Conservation (phyloP, 2,329 filamentous ascomycete genomes). For the Trichoderma asperellum region DNA sequence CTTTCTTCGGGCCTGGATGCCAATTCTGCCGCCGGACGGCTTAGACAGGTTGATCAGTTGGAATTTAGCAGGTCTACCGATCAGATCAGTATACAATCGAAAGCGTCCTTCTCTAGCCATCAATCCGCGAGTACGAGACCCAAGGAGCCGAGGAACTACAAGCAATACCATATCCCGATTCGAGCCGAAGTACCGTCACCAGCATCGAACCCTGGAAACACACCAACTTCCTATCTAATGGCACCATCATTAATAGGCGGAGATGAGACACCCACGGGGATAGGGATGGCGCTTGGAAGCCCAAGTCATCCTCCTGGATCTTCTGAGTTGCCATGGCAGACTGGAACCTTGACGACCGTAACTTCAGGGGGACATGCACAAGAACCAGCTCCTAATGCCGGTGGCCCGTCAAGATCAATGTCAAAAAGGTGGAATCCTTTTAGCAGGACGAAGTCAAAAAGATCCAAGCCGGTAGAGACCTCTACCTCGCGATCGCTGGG, state of each 20-base stretch:
- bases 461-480: conserved; percentile 29
- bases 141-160: conserved; percentile 28
- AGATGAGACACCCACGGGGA: conserved; percentile 48
- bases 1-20: conserved; percentile 23
- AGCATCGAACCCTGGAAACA: conserved; percentile 41
- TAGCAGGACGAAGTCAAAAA: conserved; percentile 47
- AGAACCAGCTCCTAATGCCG: conserved; percentile 32
- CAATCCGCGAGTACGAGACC: conserved; percentile 9
- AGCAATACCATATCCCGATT: conserved; percentile 48
- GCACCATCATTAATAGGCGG: not conserved
- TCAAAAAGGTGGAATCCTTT: conserved; percentile 64
- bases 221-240: conserved; percentile 44
- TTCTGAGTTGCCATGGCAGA: conserved; percentile 38
- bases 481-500: not conserved
- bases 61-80: conserved; percentile 26
- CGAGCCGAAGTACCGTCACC: conserved; percentile 47
- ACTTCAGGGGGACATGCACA: conserved; percentile 31
- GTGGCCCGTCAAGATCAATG: conserved; percentile 47
- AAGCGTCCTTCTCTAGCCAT: not conserved
- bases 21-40: conserved; percentile 25
- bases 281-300: conserved; percentile 76
- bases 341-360: conserved; percentile 35
- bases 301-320: conserved; percentile 53
- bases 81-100: conserved; percentile 13
- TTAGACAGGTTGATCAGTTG: conserved; percentile 22